Conservation (phyloP, 306 rosid genomes). For the Adenanthera pavonina region DNA sequence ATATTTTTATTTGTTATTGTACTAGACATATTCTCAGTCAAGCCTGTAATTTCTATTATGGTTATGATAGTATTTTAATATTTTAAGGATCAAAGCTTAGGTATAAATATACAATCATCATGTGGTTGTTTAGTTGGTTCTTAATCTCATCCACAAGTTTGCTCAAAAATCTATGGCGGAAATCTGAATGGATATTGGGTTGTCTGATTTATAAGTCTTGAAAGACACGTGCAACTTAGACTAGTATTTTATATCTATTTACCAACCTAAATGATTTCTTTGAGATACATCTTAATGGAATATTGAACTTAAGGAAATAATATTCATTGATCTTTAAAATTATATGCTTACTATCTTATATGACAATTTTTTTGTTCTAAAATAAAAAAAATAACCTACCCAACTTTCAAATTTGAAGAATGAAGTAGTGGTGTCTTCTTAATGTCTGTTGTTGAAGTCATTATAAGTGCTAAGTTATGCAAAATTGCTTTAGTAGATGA, state of each 20-base stretch:
- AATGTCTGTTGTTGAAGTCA: no score
- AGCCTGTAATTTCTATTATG: not conserved
- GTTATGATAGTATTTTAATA: not conserved
- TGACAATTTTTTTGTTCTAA: conserved; percentile 4
- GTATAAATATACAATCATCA: not conserved
- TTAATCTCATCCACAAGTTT: not conserved
- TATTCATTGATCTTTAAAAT: no score
- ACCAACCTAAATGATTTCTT: not conserved
- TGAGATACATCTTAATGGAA: no score
- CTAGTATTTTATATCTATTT: not conserved
- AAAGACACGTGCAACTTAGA: not conserved
- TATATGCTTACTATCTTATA: not conserved
- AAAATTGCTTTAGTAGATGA: no score
- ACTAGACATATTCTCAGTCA: no score
- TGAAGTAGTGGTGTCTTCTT: no score
- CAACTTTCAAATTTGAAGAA: not conserved
- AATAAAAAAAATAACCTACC: not conserved
- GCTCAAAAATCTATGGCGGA: not conserved
- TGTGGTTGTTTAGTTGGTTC: not conserved
- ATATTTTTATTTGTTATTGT: no score
- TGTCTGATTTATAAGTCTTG: conserved; percentile 21
- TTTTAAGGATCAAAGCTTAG: not conserved
- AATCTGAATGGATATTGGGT: not conserved
- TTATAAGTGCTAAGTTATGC: no score
- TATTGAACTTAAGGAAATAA: no score